Percentiles rank a stretch among this genome's conserved stretches.
Evolutionary conservation across 345 rosid species (phyloP).

Genomic region (Atalantia buxifolia): DNA sequence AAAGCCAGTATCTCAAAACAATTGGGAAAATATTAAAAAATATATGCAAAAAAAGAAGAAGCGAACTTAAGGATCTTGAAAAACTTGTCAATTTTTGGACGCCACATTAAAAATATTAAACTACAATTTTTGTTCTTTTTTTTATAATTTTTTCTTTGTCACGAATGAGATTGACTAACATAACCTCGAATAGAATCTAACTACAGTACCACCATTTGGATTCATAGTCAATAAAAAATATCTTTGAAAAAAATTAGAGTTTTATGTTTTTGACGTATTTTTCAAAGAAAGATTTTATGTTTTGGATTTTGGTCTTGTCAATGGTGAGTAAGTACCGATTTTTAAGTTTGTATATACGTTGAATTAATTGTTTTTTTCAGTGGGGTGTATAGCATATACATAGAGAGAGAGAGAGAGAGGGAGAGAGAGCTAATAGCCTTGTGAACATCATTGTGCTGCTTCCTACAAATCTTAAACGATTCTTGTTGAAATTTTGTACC

Average conservation of each 20-base stretch:
- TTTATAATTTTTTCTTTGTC: background rate
- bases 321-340: background rate
- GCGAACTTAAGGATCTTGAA: background rate
- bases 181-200: slow-evolving; percentile 3
- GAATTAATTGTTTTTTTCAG: no score
- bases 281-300: background rate
- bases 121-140: slow-evolving; percentile 27
- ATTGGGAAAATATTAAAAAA: no score
- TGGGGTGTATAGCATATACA: no score
- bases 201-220: background rate
- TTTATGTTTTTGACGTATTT: slow-evolving; percentile 6
- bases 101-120: background rate
- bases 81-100: background rate
- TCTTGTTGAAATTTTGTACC: no score
- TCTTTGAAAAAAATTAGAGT: background rate
- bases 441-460: no score
- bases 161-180: background rate
- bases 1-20: background rate
- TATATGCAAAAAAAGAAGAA: no score
- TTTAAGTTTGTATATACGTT: no score
- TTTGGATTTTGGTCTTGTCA: background rate
- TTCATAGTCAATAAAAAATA: background rate
- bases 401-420: no score
- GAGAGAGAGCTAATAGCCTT: background rate
- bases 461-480: no score